Base-by-base conservation (phyloP, 2,329 filamentous ascomycete species). In the Alternaria alternata region DNA sequence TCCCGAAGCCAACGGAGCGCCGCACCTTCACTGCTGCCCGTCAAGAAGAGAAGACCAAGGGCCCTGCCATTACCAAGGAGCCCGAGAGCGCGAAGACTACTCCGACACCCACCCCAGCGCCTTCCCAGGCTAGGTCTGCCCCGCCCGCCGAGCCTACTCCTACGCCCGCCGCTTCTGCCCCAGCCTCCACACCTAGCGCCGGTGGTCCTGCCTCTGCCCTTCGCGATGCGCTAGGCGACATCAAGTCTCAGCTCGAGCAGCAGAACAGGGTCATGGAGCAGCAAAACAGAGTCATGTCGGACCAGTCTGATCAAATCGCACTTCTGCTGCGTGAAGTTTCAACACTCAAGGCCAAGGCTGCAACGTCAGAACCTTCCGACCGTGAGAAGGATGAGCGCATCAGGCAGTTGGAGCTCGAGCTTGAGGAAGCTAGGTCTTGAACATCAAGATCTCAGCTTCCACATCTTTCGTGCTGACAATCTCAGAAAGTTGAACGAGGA, bases 201-300 rank as follows among this genome's bases (percentile, higher is more conserved):
- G 77, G 80, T 30, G 75, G 77, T 14, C 81, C 83, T 2, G 81
- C 84, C 3, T 84, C 84, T 41, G 81, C 82, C 7, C 83, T 92
- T 12, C 88, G 90, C 70, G 82, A 87, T 30, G 88, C 89, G 6
- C 85, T 97, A 43, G 83, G 87, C 38, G 87, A 94, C 71, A 95
- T 96, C 80, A 94, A 92, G 80, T 82, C 86, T 56, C 81, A 95
- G 69, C 83, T 97, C 34, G 88, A 92, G 76, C 85, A 87, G 65
- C 93, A 97, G 80, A 92, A 87, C 57, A 88, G 87, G 81, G 88
- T 93, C 66, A 91, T 97, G 74, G 88, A 92, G 76, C 85, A 87
- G 65, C 93, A 97, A 81, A 92, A 87, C 57, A 88, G 87, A 81
- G 88, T 93, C 66, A 91, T 97, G 74, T 87, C 84, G 63, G 84